These are phyloP conservation scores for Isabelozyma rhagii DNA, from an alignment of 805 yeast genomes.

Conservation along the genomic window DNA sequence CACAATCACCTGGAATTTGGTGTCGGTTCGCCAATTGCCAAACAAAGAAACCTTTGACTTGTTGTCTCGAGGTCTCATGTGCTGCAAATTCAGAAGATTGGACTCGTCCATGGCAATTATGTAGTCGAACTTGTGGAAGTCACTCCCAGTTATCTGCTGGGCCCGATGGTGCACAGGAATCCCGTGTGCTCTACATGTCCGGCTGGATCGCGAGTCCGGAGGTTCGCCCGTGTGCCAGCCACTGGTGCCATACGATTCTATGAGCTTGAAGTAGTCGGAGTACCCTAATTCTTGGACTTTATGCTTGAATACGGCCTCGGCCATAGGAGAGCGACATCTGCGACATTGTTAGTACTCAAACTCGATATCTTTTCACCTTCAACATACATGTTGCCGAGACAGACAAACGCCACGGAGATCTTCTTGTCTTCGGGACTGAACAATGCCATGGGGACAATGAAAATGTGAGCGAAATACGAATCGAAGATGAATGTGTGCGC, in stretches of 20 bases:
- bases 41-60: slow-evolving; percentile 57
- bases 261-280: slow-evolving; percentile 41
- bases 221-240: slow-evolving; percentile 79
- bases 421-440: slow-evolving; percentile 4
- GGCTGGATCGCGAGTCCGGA: slow-evolving; percentile 74
- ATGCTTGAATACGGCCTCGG: slow-evolving; percentile 84
- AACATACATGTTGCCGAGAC: slow-evolving; percentile 82
- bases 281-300: slow-evolving; percentile 52
- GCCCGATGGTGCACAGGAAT: slow-evolving; percentile 75
- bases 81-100: slow-evolving; percentile 49
- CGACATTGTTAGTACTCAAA: slow-evolving; percentile 13
- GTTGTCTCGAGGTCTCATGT: slow-evolving; percentile 49
- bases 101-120: slow-evolving; percentile 70
- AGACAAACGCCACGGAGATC: slow-evolving; percentile 79
- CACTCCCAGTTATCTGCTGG: slow-evolving; percentile 56
- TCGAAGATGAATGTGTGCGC: too few species aligned
- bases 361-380: not conserved
- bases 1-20: slow-evolving; percentile 52
- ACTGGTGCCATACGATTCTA: slow-evolving; percentile 89
- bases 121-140: slow-evolving; percentile 61
- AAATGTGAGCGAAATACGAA: not conserved
- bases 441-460: not conserved
- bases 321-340: slow-evolving; percentile 96
- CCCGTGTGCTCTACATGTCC: slow-evolving; percentile 65
- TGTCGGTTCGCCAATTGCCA: slow-evolving; percentile 74